Conservation (phyloP, 2,329 filamentous ascomycete species). For the Aspergillus persii region DNA sequence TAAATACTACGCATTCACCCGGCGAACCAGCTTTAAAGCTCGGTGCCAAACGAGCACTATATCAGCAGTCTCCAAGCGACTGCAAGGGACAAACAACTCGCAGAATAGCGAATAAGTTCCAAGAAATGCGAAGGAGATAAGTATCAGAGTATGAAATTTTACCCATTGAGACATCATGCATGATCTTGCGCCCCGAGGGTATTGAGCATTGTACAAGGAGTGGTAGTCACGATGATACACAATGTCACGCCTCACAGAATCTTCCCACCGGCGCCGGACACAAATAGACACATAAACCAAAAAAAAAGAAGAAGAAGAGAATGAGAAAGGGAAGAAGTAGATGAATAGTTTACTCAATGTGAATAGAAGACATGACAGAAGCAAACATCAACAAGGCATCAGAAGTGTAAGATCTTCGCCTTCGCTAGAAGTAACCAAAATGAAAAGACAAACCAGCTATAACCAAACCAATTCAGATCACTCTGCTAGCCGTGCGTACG, state of each 20-base stretch:
- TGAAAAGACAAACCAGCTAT: conserved; percentile 5
- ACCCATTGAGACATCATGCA: conserved; percentile 23
- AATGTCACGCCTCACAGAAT: conserved; percentile 22
- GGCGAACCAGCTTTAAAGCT: not conserved
- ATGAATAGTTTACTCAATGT: conserved; percentile 18
- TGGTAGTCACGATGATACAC: conserved; percentile 18
- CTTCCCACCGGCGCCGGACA: conserved; percentile 26
- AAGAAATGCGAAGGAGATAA: not conserved
- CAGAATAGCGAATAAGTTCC: not conserved
- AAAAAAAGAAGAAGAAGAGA: not conserved
- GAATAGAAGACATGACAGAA: conserved; percentile 23
- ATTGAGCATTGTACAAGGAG: conserved; percentile 38
- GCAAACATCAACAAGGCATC: conserved; percentile 16
- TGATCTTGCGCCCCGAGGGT: conserved; percentile 30
- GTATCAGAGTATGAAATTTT: conserved; percentile 14
- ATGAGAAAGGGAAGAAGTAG: not conserved
- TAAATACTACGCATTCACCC: not conserved
- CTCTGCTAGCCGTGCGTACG: conserved; percentile 57
- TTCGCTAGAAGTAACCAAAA: conserved; percentile 20
- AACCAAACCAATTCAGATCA: conserved; percentile 21
- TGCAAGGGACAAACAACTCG: not conserved
- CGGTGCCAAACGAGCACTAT: not conserved
- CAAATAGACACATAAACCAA: conserved; percentile 2
- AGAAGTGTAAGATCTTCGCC: conserved; percentile 12
- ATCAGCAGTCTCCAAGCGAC: not conserved